Base-by-base conservation (phyloP, 2,329 filamentous ascomycete genomes). In the Aplosporella prunicola region DNA sequence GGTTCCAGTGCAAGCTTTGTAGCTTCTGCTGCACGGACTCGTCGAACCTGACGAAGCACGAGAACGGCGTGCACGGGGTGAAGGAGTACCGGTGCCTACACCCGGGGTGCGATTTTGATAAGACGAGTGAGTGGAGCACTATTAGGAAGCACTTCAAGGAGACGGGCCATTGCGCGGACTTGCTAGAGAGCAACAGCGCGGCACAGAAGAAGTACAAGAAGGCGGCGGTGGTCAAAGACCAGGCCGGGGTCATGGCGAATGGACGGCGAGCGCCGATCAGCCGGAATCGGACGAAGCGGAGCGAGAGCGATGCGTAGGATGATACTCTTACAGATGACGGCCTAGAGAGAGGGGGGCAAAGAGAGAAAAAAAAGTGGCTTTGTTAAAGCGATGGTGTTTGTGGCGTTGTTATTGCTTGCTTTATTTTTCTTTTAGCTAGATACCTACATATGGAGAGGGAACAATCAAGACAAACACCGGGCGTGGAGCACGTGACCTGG, bases 81-180 rank as follows among this genome's bases (percentile, higher is more conserved):
- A 41, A 41, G 24, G 29, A 36, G 1, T 61, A 58, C 43, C 48
- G 50, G 28, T 61, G 58, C 25, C 56, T 51, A 1, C 55, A 60
- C n/a, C 35, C 42, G 11, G 53, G 53, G 27, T 61, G 58, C 48
- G 55, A 52, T 2, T 58, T 57, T 45, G 56, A 58, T 34, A 54
- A 55, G 16, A 57, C 59, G 40, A 58, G 56, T 28, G 53, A 57
- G 18, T 61, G 57, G 57, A 57, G 60, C 32, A 58, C 59, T 28
- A 50, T 60, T 3, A 59, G 60, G 40, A 53, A 57, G 6, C 58
- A 61, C 40, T 50, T 61, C 11, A 51, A 56, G 24, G 52, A 55
- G 32, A 55, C 51, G 2, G 50, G 52, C 0, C 58, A 61, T 23
- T 61, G 57, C 28, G 47, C 56, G 0, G 46, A 58, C 36, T 45